Conservation (phyloP, 2,329 filamentous ascomycete genomes). For the Aspergillus sp. region DNA sequence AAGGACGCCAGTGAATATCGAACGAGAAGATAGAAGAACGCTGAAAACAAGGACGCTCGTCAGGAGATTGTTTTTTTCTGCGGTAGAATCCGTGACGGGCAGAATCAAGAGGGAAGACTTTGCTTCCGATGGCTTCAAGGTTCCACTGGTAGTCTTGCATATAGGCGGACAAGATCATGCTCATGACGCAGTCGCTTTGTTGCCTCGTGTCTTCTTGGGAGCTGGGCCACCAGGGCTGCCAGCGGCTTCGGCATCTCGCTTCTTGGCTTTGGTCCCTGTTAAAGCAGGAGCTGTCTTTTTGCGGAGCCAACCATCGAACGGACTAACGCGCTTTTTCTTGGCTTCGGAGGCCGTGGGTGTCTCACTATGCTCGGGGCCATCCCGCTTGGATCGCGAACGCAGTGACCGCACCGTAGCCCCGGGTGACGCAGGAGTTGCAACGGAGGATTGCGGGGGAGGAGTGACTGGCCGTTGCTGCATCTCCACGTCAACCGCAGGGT, state of each 20-base stretch:
- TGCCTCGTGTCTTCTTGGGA: constrained; percentile 35
- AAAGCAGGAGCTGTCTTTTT: constrained; percentile 37
- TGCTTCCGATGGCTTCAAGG: constrained; percentile 1
- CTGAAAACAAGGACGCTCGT: constrained; percentile 6
- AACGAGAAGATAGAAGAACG: constrained; percentile 12
- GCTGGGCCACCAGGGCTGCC: constrained; percentile 28
- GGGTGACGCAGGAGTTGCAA: constrained; percentile 34
- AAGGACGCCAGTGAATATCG: constrained; percentile 2
- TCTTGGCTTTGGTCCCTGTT: constrained; percentile 32
- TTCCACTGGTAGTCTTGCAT: neutral
- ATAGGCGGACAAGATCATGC: constrained; percentile 7
- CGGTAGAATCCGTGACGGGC: constrained; percentile 10
- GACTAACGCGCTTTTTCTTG: constrained; percentile 39
- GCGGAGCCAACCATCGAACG: constrained; percentile 45
- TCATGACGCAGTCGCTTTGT: constrained; percentile 15
- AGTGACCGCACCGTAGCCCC: constrained; percentile 35
- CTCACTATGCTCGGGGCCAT: constrained; percentile 23
- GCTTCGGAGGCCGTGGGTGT: constrained; percentile 27
- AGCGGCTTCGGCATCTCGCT: constrained; percentile 36
- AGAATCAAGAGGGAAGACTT: constrained; percentile 9
- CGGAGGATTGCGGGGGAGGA: constrained; percentile 22
- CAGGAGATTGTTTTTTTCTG: constrained; percentile 7
- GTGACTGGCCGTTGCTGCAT: constrained; percentile 25
- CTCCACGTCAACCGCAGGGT: constrained; percentile 18
- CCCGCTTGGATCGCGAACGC: constrained; percentile 33